phyloP scores from a whole-genome alignment of 1,284 basidiomycete species.

The Trichosporon sp. region DNA sequence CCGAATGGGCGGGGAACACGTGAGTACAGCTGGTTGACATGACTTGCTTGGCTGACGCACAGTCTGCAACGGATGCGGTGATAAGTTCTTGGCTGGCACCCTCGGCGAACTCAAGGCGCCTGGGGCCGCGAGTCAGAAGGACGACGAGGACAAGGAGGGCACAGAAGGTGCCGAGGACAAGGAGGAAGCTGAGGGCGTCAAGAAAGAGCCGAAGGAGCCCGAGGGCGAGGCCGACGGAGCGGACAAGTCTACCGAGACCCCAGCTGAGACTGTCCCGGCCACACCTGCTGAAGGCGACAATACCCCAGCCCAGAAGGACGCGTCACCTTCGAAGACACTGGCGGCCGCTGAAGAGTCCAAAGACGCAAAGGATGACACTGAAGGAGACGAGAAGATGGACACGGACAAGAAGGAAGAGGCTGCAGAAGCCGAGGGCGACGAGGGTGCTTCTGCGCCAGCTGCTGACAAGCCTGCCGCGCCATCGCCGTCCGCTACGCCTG shows the following conservation, averaged over 20 bases:
- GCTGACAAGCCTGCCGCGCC: not conserved
- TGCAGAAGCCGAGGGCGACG: not conserved
- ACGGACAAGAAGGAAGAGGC: not conserved
- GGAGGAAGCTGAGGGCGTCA: not conserved
- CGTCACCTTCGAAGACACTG: not conserved
- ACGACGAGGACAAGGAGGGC: slow-evolving; percentile 6
- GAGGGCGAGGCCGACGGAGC: not conserved
- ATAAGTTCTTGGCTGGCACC: slow-evolving; percentile 35
- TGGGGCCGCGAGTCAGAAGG: slow-evolving; percentile 23
- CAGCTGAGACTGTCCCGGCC: not conserved
- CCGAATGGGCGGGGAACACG: slow-evolving; percentile 38
- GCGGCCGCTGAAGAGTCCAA: not conserved
- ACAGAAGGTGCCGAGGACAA: not conserved
- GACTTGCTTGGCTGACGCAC: slow-evolving; percentile 12
- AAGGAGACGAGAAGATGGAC: not conserved
- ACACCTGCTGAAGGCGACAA: not conserved
- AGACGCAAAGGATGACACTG: not conserved
- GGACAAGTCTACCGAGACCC: not conserved
- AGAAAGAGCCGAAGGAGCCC: slow-evolving; percentile 1
- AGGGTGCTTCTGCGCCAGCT: not conserved
- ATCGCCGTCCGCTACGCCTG: too few species aligned
- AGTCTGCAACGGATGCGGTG: slow-evolving; percentile 45
- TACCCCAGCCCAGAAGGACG: not conserved
- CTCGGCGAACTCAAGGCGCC: slow-evolving; percentile 37
- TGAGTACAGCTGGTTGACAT: slow-evolving; percentile 35